Conservation (phyloP, 2,329 filamentous ascomycete species). For the Passalora sequoiae region DNA sequence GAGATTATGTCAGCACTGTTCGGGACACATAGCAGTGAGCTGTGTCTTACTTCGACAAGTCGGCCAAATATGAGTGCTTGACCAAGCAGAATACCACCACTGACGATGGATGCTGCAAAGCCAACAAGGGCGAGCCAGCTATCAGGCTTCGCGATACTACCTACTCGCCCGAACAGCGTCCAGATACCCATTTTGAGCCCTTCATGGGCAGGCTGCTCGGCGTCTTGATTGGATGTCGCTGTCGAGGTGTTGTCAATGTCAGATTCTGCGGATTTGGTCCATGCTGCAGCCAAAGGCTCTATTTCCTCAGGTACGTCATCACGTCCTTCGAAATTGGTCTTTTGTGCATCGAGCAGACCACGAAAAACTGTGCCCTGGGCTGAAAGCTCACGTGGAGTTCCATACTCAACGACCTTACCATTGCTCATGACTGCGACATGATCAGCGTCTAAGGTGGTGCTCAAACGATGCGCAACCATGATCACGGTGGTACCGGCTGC, state of each 20-base stretch:
- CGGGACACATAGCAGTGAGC: too few species aligned
- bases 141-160: constrained; percentile 33
- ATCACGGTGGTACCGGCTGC: constrained; percentile 56
- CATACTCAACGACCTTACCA: constrained; percentile 58
- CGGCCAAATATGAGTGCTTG: constrained; percentile 55
- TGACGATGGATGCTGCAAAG: constrained; percentile 42
- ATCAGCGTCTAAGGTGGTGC: constrained; percentile 73
- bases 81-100: constrained; percentile 52
- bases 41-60: constrained; percentile 35
- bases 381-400: constrained; percentile 57
- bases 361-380: constrained; percentile 23
- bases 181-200: constrained; percentile 10
- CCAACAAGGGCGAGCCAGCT: constrained; percentile 38
- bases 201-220: not conserved
- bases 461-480: constrained; percentile 69
- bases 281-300: not conserved
- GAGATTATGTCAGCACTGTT: not conserved
- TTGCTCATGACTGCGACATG: constrained; percentile 72
- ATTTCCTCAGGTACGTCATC: constrained; percentile 5
- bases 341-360: constrained; percentile 28
- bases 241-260: not conserved
- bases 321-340: constrained; percentile 15
- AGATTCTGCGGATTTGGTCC: constrained; percentile 7
- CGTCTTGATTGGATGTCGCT: not conserved
- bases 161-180: constrained; percentile 13